Conservation (phyloP, 495 filamentous ascomycete species). For the Penicillium pancosmium region DNA sequence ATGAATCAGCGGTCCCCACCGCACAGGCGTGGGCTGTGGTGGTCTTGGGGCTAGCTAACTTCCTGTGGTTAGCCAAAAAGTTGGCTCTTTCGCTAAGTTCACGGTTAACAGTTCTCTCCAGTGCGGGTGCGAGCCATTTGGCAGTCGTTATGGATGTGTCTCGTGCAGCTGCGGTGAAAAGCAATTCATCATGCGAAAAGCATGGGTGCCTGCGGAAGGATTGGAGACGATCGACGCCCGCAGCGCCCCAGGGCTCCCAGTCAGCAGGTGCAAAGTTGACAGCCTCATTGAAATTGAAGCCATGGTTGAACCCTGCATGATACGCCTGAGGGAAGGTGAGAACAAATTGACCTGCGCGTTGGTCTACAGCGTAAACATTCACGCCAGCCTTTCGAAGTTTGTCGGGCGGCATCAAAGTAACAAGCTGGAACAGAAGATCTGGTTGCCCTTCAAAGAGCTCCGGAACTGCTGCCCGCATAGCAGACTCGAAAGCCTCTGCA, state of each 20-base stretch:
- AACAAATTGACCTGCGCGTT: constrained; percentile 93
- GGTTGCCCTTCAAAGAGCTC: constrained; percentile 97
- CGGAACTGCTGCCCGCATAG: constrained; percentile 93
- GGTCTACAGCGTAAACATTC: constrained; percentile 88
- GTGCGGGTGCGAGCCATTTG: constrained; percentile 89
- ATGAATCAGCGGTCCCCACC: constrained; percentile 33
- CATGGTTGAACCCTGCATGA: constrained; percentile 92
- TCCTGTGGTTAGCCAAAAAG: constrained; percentile 66
- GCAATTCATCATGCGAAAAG: constrained; percentile 96
- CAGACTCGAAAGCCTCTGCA: constrained; percentile 89
- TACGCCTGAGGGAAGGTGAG: constrained; percentile 94
- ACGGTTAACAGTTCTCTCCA: constrained; percentile 73
- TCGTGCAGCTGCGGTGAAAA: constrained; percentile 80
- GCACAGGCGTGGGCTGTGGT: constrained; percentile 51
- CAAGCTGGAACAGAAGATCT: constrained; percentile 94
- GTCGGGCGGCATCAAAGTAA: constrained; percentile 90
- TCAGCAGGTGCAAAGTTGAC: constrained; percentile 98
- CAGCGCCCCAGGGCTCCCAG: constrained; percentile 92
- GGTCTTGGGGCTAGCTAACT: constrained; percentile 61
- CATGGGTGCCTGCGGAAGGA: constrained; percentile 89
- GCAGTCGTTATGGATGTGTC: constrained; percentile 89
- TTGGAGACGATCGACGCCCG: constrained; percentile 83
- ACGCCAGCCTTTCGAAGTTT: constrained; percentile 95
- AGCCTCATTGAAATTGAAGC: constrained; percentile 99
- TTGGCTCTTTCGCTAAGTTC: constrained; percentile 68